Evolutionary conservation across 2,329 filamentous ascomycete species (phyloP).

Genomic region (Ascochyta koolunga): DNA sequence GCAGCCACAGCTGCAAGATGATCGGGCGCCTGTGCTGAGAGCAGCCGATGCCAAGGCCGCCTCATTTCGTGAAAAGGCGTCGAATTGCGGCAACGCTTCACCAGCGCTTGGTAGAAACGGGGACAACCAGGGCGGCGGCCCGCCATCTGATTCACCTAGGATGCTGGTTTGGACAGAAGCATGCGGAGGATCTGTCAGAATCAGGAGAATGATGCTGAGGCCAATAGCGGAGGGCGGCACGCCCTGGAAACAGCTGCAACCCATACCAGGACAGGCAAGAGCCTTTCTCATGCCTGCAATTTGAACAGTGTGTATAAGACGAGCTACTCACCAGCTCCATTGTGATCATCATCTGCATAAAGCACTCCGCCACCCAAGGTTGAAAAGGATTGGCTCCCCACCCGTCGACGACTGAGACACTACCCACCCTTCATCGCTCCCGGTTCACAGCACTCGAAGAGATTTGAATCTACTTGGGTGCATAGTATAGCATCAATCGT

Average conservation of each 20-base stretch:
- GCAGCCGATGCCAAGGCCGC: slow-evolving; percentile 22
- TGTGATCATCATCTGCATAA: slow-evolving; percentile 31
- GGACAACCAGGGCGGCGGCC: slow-evolving; percentile 23
- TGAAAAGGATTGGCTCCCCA: slow-evolving; percentile 35
- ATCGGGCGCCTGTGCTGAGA: slow-evolving; percentile 25
- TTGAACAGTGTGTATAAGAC: slow-evolving; percentile 43
- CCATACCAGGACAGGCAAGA: slow-evolving; percentile 41
- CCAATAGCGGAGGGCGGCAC: slow-evolving; percentile 43
- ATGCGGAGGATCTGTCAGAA: slow-evolving; percentile 32
- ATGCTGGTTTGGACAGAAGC: slow-evolving; percentile 33
- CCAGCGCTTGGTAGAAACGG: slow-evolving; percentile 21
- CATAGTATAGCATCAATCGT: slow-evolving; percentile 13
- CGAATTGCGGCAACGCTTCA: slow-evolving; percentile 19
- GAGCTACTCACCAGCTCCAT: slow-evolving; percentile 34
- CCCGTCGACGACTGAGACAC: slow-evolving; percentile 36
- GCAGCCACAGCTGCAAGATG: slow-evolving; percentile 28
- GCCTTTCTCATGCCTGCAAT: slow-evolving; percentile 24
- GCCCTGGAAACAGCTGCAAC: slow-evolving; percentile 41
- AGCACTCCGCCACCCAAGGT: slow-evolving; percentile 32
- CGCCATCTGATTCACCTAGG: slow-evolving; percentile 36
- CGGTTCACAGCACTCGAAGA: slow-evolving; percentile 27
- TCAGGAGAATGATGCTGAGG: slow-evolving; percentile 37
- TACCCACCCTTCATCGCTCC: slow-evolving; percentile 19
- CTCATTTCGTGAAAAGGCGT: slow-evolving; percentile 23
- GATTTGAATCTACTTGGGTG: slow-evolving; percentile 11